These are phyloP conservation scores for Aspergillus clavatus DNA, from an alignment of 2,329 filamentous ascomycete species.

Conservation along the genomic window DNA sequence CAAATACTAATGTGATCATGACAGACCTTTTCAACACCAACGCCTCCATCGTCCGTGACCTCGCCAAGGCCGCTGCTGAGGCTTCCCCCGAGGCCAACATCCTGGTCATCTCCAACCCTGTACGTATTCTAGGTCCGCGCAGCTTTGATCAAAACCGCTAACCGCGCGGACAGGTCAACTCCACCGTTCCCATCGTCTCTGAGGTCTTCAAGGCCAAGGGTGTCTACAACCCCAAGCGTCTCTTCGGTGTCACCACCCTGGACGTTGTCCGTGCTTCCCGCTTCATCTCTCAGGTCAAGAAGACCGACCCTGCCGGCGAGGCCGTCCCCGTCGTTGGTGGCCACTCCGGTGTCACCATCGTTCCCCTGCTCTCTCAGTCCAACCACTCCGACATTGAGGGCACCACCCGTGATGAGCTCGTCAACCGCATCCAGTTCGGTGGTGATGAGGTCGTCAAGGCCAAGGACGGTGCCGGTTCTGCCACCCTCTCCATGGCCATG, in stretches of 20 bases:
- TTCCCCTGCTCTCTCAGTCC: conserved; percentile 94
- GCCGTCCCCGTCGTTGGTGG: conserved; percentile 94
- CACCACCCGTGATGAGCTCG: conserved; percentile 67
- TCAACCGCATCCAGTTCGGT: conserved; percentile 96
- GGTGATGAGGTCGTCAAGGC: conserved; percentile 99
- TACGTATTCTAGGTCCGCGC: conserved; percentile 33
- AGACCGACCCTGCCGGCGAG: conserved; percentile 84
- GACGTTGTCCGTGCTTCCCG: conserved; percentile 96
- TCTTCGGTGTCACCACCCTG: conserved; percentile 99
- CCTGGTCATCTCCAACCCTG: conserved; percentile 97
- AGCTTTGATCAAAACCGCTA: conserved; percentile 2
- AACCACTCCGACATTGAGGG: conserved; percentile 77
- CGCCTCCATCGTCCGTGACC: conserved; percentile 96
- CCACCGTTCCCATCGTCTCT: conserved; percentile 93
- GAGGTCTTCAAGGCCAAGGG: conserved; percentile 94
- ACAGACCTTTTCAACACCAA: conserved; percentile 99
- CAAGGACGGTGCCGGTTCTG: conserved; percentile 95
- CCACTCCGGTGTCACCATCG: conserved; percentile 97
- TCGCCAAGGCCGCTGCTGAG: conserved; percentile 90
- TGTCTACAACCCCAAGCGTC: conserved; percentile 98
- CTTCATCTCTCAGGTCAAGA: conserved; percentile 95
- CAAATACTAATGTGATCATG: conserved; percentile 6
- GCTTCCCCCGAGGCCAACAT: conserved; percentile 88
- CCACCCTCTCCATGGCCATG: conserved; percentile 98
- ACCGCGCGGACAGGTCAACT: conserved; percentile 66